These are phyloP conservation scores for Populus hybrid DNA, from an alignment of 441 rosid species.

Conservation along the genomic window DNA sequence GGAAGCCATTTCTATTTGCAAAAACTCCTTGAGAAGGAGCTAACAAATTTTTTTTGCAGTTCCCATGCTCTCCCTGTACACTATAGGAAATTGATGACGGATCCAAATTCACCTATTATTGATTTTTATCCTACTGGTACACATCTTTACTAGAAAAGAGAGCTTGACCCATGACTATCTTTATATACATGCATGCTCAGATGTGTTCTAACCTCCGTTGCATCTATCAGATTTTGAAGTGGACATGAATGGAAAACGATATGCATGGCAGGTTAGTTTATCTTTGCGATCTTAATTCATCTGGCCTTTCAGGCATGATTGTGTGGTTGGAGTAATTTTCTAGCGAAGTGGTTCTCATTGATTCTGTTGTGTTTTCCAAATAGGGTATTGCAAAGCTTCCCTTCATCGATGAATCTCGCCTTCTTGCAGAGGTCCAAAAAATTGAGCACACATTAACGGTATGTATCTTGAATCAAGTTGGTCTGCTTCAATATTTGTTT, in stretches of 20 bases:
- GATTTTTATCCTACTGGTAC: constrained; percentile 91
- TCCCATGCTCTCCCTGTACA: constrained; percentile 90
- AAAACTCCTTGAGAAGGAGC: constrained; percentile 11
- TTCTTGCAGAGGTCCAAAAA: constrained; percentile 66
- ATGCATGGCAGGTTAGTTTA: constrained; percentile 76
- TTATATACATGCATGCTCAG: constrained; percentile 21
- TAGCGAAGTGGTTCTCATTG: neutral
- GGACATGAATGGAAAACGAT: constrained; percentile 95
- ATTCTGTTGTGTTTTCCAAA: constrained; percentile 19
- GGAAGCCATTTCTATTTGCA: neutral
- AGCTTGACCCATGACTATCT: neutral
- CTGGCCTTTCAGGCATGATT: neutral
- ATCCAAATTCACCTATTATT: constrained; percentile 76
- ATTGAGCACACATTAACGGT: constrained; percentile 77
- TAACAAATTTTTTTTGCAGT: constrained; percentile 47
- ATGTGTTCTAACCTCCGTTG: constrained; percentile 16
- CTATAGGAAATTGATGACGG: constrained; percentile 80
- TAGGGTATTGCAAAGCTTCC: constrained; percentile 93
- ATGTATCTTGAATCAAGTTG: constrained; percentile 25
- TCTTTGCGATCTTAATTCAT: constrained; percentile 18
- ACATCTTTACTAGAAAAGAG: constrained; percentile 22
- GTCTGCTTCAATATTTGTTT: neutral
- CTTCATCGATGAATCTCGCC: constrained; percentile 85
- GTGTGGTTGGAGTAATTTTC: neutral
- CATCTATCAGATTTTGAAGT: constrained; percentile 71